phyloP scores from a whole-genome alignment of 805 yeast genomes.

The Yarrowia porcina region DNA sequence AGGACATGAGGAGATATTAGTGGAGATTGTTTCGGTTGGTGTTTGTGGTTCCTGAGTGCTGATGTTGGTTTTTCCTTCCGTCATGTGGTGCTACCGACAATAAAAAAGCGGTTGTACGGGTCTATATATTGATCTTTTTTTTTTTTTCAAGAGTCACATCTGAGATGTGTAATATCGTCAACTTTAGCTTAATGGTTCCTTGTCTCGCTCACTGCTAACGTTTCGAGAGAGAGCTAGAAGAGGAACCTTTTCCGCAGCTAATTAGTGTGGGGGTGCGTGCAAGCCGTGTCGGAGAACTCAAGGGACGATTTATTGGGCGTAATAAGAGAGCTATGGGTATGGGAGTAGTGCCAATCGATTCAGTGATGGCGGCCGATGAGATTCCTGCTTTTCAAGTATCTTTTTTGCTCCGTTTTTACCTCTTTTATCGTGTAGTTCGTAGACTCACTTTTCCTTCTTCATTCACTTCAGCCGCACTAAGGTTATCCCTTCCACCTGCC shows the following conservation, averaged over 20 bases:
- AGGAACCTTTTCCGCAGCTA: conserved; percentile 1
- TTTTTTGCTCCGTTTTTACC: no score
- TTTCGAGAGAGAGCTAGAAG: neutral
- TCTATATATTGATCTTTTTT: neutral
- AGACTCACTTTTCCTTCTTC: no score
- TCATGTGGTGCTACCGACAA: neutral
- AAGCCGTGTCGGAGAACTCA: neutral
- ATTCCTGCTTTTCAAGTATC: no score
- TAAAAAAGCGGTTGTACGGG: neutral
- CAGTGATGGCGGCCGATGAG: no score
- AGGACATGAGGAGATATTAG: no score
- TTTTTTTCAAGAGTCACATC: neutral
- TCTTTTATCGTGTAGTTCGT: no score
- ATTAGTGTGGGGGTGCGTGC: neutral
- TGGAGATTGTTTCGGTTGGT: no score
- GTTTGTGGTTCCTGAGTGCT: no score
- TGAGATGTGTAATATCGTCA: no score
- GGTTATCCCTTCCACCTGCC: neutral
- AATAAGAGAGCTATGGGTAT: no score
- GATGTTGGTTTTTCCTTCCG: neutral
- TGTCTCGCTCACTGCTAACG: conserved; percentile 4
- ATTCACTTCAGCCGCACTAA: conserved; percentile 17
- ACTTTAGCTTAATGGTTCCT: neutral
- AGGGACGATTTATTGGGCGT: no score
- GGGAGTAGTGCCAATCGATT: neutral